Conservation (phyloP, 1,284 basidiomycete genomes). For the Peniophora sp. region DNA sequence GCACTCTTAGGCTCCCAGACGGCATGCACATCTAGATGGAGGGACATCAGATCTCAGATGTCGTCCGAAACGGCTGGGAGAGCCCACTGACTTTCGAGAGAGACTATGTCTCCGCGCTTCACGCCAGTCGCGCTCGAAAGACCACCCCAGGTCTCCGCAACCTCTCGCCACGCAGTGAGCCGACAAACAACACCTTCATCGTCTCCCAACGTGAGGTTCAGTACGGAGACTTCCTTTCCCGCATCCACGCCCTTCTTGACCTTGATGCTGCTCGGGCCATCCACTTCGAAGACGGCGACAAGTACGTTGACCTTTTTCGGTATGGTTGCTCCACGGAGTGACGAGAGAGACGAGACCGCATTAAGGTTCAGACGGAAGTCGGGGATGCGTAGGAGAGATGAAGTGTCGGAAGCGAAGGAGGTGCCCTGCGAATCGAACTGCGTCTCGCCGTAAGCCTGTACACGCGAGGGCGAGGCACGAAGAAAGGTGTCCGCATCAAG, state of each 20-base stretch:
- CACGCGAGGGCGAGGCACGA: constrained; percentile 18
- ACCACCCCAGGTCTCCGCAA: constrained; percentile 64
- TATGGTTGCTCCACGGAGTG: constrained; percentile 19
- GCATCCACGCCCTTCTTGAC: constrained; percentile 59
- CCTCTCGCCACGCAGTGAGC: constrained; percentile 67
- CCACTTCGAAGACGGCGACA: constrained; percentile 61
- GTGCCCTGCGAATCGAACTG: constrained; percentile 39
- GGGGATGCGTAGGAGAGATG: constrained; percentile 61
- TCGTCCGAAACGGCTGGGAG: neutral
- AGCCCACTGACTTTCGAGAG: constrained; percentile 42
- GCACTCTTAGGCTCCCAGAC: constrained; percentile 33
- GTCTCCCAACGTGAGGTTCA: constrained; percentile 63
- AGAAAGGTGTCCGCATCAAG: constrained; percentile 15
- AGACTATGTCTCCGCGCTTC: constrained; percentile 67
- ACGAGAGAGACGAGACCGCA: constrained; percentile 38
- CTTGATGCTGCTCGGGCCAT: constrained; percentile 58
- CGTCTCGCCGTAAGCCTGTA: constrained; percentile 17
- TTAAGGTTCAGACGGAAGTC: constrained; percentile 60
- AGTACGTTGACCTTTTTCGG: constrained; percentile 46
- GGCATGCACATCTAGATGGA: constrained; percentile 38
- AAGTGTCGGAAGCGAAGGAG: constrained; percentile 47
- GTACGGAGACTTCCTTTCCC: constrained; percentile 55
- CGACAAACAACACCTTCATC: constrained; percentile 58
- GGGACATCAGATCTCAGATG: constrained; percentile 1
- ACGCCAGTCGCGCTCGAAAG: constrained; percentile 23